A percentile compares a stretch with the other conserved stretches of the same genome.
Conservation (phyloP, 1,139 yeast genomes). For the Tardiomyces digboiensis region DNA sequence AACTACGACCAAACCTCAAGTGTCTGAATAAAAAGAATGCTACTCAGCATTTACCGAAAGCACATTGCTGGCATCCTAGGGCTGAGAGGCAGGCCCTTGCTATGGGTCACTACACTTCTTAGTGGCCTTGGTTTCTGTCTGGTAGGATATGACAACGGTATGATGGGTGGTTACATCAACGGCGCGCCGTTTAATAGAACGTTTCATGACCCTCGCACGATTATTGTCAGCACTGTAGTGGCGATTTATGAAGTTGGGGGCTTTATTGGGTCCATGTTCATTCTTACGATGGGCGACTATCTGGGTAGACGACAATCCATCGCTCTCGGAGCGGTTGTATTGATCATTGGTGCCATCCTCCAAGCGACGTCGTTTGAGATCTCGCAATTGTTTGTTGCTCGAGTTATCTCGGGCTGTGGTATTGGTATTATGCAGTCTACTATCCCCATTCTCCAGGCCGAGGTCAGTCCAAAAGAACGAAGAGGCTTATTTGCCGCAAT, state of each 20-base stretch:
- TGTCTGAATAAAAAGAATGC: too few species aligned
- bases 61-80: too few species aligned
- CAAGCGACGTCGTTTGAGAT: background rate
- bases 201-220: background rate
- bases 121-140: too few species aligned
- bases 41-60: too few species aligned
- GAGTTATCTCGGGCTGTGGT: background rate
- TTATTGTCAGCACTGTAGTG: background rate
- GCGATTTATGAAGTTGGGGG: background rate
- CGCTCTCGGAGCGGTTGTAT: background rate
- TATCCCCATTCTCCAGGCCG: background rate
- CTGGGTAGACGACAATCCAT: background rate
- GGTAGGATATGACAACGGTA: conserved; percentile 57
- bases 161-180: conserved; percentile 52
- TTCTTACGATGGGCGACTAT: background rate
- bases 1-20: too few species aligned
- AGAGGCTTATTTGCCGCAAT: background rate
- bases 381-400: background rate
- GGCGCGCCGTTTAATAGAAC: conserved; percentile 7
- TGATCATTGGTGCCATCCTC: background rate
- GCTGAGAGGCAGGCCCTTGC: too few species aligned
- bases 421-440: background rate
- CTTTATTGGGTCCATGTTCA: background rate
- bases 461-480: background rate
- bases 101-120: too few species aligned